Evolutionary conservation across 2,329 filamentous ascomycete genomes (phyloP).

Genomic region (Ascochyta koolunga): DNA sequence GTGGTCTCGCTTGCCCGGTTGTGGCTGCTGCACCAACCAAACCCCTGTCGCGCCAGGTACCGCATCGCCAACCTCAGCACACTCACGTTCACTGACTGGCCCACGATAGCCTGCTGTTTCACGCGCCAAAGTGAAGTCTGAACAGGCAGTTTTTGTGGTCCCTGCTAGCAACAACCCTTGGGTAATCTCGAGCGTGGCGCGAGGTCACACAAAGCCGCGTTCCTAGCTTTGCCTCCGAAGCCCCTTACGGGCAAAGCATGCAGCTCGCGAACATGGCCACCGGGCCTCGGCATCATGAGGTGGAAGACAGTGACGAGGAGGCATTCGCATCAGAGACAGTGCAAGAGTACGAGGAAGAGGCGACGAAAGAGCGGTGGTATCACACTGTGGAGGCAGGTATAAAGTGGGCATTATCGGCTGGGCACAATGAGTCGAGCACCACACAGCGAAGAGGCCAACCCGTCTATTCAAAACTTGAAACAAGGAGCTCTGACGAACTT

Average conservation of each 20-base stretch:
- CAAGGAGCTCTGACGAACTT: constrained; percentile 37
- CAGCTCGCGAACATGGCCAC: constrained; percentile 32
- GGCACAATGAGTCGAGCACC: constrained; percentile 26
- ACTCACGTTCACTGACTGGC: constrained; percentile 35
- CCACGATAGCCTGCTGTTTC: constrained; percentile 41
- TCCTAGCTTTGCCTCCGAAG: constrained; percentile 29
- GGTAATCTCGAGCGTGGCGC: constrained; percentile 30
- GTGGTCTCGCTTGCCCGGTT: constrained; percentile 25
- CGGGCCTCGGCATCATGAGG: constrained; percentile 30
- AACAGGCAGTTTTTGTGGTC: constrained; percentile 29
- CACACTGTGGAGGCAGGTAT: constrained; percentile 31
- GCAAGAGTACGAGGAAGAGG: constrained; percentile 27
- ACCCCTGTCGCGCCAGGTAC: constrained; percentile 29
- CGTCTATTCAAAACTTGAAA: constrained; percentile 45
- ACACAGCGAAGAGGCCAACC: constrained; percentile 37
- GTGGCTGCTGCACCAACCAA: constrained; percentile 32
- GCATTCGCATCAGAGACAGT: constrained; percentile 22
- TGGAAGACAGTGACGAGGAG: constrained; percentile 35
- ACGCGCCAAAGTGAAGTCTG: constrained; percentile 30
- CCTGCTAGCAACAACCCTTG: constrained; percentile 31
- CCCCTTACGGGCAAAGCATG: constrained; percentile 28
- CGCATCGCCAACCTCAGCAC: constrained; percentile 37
- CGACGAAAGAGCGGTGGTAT: constrained; percentile 29
- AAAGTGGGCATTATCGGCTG: constrained; percentile 37
- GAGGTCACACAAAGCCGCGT: constrained; percentile 36